Base-by-base conservation (phyloP, 2,329 filamentous ascomycete species). In the Diaporthe citri region DNA sequence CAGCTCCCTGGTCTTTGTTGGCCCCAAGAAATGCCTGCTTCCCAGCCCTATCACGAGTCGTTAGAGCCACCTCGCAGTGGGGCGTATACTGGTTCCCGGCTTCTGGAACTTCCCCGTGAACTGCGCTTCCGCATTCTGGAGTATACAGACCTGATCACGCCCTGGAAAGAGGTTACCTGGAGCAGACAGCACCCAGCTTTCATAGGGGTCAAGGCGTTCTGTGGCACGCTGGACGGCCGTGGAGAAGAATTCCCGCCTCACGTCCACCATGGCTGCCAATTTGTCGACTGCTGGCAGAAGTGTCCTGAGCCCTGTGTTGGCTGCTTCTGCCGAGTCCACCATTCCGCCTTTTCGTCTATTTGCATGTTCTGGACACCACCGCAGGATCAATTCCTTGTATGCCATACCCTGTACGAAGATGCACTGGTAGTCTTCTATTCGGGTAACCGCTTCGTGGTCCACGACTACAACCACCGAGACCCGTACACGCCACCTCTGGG, bases 161-260 rank as follows among this genome's bases (percentile, higher is more conserved):
- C 51, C n/a, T 55, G 51, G 51, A 55, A 55, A 28, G 51, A 55
- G 51, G 51, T 55, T 28, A 55, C n/a, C n/a, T 55, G 51, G 51
- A 55, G 10, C 51, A 55, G 25, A 28, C n/a, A 28, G 25, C 25
- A 55, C 12, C 51, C 7, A 15, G 25, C 51, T 55, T 55, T 55
- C 51, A 4, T 55, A 25, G n/a, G 10, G 20, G 25, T 28, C 51
- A 25, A 28, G n/a, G 51, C 51, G 12, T 55, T 55, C 51, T 55
- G 51, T 55, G 10, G 9, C 13, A 0, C 13, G 15, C 51, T 55
- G n/a, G 25, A 55, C 25, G 12, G 1, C 25, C 51, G n/a, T 12
- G 51, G 2, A 25, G 4, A 55, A 25, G n/a, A 28, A 25, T 55
- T 25, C n/a, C 51, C n/a, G 51, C 51, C 51, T 28, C 51, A 28